Percentiles rank a stretch among this genome's conserved stretches.
phyloP scores from a whole-genome alignment of 2,329 filamentous ascomycete species.

The Paracamarosporium sp. region DNA sequence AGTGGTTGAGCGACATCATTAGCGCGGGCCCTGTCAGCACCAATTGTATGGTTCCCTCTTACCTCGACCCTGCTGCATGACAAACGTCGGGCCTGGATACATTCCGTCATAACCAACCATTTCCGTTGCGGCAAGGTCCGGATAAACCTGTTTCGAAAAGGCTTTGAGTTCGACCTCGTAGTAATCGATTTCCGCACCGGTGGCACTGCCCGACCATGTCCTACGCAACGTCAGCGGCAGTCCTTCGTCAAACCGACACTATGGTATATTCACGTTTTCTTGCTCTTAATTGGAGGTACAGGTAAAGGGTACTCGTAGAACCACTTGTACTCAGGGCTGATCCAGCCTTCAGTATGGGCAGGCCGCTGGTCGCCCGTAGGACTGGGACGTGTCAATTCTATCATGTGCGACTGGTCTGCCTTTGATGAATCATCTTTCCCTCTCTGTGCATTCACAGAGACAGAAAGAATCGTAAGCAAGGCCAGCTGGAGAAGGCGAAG shows the following conservation, averaged over 20 bases:
- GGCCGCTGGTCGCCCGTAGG: background rate
- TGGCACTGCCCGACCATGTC: conserved; percentile 44
- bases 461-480: background rate
- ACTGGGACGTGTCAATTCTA: background rate
- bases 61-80: conserved; percentile 54
- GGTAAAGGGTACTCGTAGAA: conserved; percentile 53
- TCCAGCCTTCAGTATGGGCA: conserved; percentile 21
- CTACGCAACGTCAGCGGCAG: conserved; percentile 25
- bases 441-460: background rate
- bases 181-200: conserved; percentile 52
- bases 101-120: conserved; percentile 63
- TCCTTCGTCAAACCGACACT: conserved; percentile 1
- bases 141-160: conserved; percentile 53
- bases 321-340: conserved; percentile 47
- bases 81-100: conserved; percentile 61
- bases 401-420: background rate
- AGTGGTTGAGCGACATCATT: background rate
- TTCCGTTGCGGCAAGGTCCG: conserved; percentile 47
- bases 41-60: conserved; percentile 3
- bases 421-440: background rate
- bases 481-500: background rate
- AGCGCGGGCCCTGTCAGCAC: background rate
- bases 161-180: conserved; percentile 54
- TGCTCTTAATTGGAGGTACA: conserved; percentile 53
- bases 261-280: conserved; percentile 45